These are phyloP conservation scores for Stephanodiscus minutulus DNA, from an alignment of 108 stramenopile genomes.

Conservation along the genomic window DNA sequence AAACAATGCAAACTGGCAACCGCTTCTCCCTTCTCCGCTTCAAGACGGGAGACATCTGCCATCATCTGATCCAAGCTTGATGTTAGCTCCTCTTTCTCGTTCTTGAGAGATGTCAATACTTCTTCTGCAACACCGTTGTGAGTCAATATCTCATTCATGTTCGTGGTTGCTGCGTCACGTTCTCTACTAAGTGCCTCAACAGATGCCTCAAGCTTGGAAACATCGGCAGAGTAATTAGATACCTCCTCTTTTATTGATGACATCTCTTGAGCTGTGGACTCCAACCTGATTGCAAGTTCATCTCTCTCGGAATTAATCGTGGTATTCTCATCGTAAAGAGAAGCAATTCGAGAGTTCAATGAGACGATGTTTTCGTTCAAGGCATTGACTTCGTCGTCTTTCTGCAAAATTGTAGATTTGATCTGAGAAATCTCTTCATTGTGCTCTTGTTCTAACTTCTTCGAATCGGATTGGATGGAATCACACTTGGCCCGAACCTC, in stretches of 20 bases:
- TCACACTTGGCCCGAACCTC: not conserved
- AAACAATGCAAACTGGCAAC: not conserved
- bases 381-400: too few species aligned
- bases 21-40: not conserved
- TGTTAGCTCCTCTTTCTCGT: conserved; percentile 8
- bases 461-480: not conserved
- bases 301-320: not conserved
- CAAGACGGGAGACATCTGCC: not conserved
- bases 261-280: too few species aligned
- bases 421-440: too few species aligned
- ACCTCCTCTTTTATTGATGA: too few species aligned
- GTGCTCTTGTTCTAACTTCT: not conserved
- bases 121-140: not conserved
- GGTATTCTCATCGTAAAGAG: not conserved
- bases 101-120: not conserved
- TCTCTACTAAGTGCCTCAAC: not conserved
- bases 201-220: not conserved
- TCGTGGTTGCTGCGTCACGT: not conserved
- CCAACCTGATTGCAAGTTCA: not conserved
- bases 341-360: too few species aligned
- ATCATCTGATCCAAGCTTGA: conserved; percentile 8
- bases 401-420: too few species aligned
- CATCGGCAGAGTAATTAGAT: not conserved
- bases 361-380: too few species aligned
- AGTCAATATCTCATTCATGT: not conserved